Evolutionary conservation across 2,329 filamentous ascomycete species (phyloP).

Genomic region (Elsinoe fawcettii): DNA sequence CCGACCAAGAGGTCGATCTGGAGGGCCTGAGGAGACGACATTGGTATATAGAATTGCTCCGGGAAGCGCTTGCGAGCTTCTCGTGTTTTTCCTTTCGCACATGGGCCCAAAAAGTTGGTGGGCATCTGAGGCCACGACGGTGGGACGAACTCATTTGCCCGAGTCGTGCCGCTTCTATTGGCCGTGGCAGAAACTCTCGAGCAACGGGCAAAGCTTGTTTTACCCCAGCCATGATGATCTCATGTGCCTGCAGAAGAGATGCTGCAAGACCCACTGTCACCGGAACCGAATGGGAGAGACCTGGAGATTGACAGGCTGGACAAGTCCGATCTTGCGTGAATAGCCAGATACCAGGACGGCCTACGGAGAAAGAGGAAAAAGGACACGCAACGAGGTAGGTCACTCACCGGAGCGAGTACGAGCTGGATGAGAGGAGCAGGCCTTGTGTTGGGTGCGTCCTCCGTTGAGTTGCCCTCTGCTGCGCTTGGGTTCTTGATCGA

Average conservation of each 20-base stretch:
- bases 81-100: background rate
- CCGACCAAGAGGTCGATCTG: background rate
- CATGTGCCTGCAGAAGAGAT: conserved; percentile 4
- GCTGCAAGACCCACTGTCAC: background rate
- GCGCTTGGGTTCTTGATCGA: background rate
- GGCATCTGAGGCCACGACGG: background rate
- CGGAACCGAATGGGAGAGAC: background rate
- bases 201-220: conserved; percentile 7
- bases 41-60: background rate
- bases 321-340: conserved; percentile 9
- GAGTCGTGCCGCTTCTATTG: conserved; percentile 5
- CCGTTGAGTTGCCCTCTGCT: background rate
- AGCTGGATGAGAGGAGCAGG: background rate
- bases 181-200: conserved; percentile 6
- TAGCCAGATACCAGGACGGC: background rate
- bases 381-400: background rate
- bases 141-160: conserved; percentile 8
- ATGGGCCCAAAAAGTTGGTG: background rate
- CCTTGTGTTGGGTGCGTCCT: background rate
- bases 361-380: background rate
- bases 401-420: background rate
- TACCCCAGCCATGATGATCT: conserved; percentile 2
- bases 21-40: background rate
- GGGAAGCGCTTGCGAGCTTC: background rate
- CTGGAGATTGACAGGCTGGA: background rate